Conservation (phyloP, 257 asterid species). For the Ligustrum vulgare region DNA sequence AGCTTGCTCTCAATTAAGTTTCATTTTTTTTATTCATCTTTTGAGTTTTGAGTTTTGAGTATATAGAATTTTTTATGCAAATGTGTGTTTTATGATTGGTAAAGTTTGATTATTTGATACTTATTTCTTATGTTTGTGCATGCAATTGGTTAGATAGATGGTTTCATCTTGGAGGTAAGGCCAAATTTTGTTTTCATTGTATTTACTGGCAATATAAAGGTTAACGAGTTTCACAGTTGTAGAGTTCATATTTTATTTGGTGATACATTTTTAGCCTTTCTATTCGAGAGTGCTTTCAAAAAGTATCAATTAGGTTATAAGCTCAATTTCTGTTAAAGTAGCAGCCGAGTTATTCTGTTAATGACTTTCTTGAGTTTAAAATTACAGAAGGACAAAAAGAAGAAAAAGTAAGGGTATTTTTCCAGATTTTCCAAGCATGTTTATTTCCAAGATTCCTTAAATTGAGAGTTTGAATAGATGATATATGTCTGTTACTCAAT, state of each 20-base stretch:
- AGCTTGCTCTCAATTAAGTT: slow-evolving; percentile 94
- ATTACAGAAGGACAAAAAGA: background rate
- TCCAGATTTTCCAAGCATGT: background rate
- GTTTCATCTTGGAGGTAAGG: too few relatives aligned
- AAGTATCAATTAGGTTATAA: background rate
- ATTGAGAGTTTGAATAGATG: background rate
- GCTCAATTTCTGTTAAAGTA: background rate
- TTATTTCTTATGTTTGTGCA: too few relatives aligned
- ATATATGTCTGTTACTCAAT: too few relatives aligned
- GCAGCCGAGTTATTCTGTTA: background rate
- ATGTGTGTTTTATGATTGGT: slow-evolving; percentile 1
- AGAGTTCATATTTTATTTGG: background rate
- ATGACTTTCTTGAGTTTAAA: background rate
- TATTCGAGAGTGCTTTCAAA: background rate
- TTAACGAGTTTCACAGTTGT: background rate
- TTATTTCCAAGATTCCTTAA: background rate
- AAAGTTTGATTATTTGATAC: too few relatives aligned
- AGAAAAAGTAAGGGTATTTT: background rate
- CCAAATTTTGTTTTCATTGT: background rate
- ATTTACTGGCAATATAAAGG: background rate
- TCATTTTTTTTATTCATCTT: background rate
- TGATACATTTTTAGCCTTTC: background rate
- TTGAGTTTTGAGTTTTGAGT: background rate
- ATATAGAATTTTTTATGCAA: background rate
- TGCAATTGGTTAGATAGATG: too few relatives aligned